Conservation (phyloP, 1,139 yeast genomes). For the Groenewaldozyma sp. region DNA sequence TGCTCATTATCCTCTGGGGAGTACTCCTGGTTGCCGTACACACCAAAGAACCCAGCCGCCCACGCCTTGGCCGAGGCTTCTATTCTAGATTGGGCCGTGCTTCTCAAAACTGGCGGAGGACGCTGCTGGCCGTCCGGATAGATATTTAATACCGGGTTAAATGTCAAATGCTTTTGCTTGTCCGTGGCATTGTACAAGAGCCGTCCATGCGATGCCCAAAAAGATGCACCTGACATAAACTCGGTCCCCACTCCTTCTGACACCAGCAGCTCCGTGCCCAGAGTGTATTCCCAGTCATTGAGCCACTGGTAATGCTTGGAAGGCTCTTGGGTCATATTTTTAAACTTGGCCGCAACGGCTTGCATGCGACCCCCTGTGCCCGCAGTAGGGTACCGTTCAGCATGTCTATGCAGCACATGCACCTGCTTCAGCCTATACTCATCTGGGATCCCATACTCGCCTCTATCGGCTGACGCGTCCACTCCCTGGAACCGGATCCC, state of each 20-base stretch:
- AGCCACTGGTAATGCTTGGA: conserved; percentile 24
- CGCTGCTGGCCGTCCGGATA: conserved; percentile 27
- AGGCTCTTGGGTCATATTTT: conserved; percentile 24
- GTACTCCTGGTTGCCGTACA: conserved; percentile 28
- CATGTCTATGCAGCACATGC: conserved; percentile 36
- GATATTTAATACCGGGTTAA: conserved; percentile 22
- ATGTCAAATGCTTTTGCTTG: conserved; percentile 16
- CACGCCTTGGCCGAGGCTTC: conserved; percentile 35
- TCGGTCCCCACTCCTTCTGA: conserved; percentile 34
- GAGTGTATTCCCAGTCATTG: conserved; percentile 28
- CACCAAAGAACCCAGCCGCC: conserved; percentile 39
- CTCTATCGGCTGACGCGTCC: conserved; percentile 19
- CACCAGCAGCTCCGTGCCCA: conserved; percentile 31
- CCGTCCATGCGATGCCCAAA: conserved; percentile 36
- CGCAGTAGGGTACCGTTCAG: conserved; percentile 35
- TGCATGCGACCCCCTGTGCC: conserved; percentile 23
- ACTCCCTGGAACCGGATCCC: conserved; percentile 29
- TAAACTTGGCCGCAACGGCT: conserved; percentile 24
- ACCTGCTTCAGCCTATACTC: conserved; percentile 29
- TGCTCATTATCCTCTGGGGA: conserved; percentile 23
- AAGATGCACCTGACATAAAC: conserved; percentile 30
- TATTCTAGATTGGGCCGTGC: conserved; percentile 34
- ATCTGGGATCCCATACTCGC: conserved; percentile 24
- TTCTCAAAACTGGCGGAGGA: conserved; percentile 30
- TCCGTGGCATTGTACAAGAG: conserved; percentile 27